Conservation (phyloP, 1,284 basidiomycete species). For the Tremellales sp. region DNA sequence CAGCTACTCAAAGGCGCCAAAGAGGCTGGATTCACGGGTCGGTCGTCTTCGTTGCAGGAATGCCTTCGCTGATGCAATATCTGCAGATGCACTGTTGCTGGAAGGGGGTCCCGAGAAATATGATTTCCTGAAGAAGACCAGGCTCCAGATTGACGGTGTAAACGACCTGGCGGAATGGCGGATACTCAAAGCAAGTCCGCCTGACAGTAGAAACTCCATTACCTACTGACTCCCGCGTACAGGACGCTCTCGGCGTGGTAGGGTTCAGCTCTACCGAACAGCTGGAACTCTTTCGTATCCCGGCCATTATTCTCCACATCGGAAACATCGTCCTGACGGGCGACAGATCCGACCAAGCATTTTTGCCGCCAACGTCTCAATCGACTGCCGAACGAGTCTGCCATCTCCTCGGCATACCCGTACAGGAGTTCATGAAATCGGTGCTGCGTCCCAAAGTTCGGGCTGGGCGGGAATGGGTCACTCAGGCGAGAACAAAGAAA, state of each 20-base stretch:
- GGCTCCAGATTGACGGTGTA: constrained; percentile 89
- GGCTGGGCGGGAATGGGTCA: constrained; percentile 96
- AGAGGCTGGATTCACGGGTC: constrained; percentile 61
- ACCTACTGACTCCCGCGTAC: neutral
- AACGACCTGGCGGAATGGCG: constrained; percentile 89
- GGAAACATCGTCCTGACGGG: constrained; percentile 86
- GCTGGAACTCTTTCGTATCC: constrained; percentile 87
- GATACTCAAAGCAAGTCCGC: constrained; percentile 61
- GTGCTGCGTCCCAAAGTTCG: constrained; percentile 83
- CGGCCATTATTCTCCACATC: constrained; percentile 90
- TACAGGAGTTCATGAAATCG: constrained; percentile 82
- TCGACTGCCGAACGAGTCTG: constrained; percentile 76
- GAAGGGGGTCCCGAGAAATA: constrained; percentile 76
- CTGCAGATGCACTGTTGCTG: constrained; percentile 68
- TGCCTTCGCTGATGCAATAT: neutral
- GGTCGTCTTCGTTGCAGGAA: constrained; percentile 10
- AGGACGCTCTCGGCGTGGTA: constrained; percentile 41
- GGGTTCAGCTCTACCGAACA: constrained; percentile 80
- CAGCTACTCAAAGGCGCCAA: constrained; percentile 72
- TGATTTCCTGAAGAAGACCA: constrained; percentile 84
- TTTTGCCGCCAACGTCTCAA: constrained; percentile 61
- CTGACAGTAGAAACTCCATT: too few relatives aligned
- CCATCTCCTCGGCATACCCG: constrained; percentile 87
- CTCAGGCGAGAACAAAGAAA: constrained; percentile 82
- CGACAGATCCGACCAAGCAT: constrained; percentile 81